Conservation (phyloP, 208 protist genomes). For the Strigomonas oncopelti region DNA sequence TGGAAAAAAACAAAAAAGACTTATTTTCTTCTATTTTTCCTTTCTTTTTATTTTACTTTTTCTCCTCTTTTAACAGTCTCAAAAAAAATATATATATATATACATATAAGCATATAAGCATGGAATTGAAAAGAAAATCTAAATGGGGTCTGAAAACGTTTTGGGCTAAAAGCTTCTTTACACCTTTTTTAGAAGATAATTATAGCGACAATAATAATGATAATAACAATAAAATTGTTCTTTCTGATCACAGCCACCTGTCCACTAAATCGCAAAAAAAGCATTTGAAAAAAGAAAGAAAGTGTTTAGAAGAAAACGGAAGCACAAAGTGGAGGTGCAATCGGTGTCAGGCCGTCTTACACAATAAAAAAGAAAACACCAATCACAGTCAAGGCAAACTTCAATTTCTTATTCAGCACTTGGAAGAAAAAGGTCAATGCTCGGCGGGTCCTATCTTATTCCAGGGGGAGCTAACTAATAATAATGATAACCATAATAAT, state of each 20-base stretch:
- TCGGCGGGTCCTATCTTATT: neutral
- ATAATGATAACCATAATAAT: neutral
- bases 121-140: slow-evolving; percentile 2
- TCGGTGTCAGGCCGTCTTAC: neutral
- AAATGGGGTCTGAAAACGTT: slow-evolving; percentile 44
- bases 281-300: neutral
- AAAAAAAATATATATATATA: slow-evolving; percentile 4
- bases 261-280: neutral
- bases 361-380: slow-evolving; percentile 2
- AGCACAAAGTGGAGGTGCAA: neutral
- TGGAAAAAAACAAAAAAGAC: neutral
- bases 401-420: neutral
- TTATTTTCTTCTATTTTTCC: neutral
- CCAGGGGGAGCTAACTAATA: neutral
- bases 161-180: slow-evolving; percentile 60
- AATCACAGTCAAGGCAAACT: neutral
- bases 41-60: slow-evolving; percentile 13
- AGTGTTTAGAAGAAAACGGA: neutral
- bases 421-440: neutral
- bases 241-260: too few species aligned
- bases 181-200: neutral
- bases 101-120: slow-evolving; percentile 2
- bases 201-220: neutral
- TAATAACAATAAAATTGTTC: neutral
- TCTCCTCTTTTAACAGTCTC: neutral